Conservation (phyloP, 129 eudicot species). For the Silybum marianum region DNA sequence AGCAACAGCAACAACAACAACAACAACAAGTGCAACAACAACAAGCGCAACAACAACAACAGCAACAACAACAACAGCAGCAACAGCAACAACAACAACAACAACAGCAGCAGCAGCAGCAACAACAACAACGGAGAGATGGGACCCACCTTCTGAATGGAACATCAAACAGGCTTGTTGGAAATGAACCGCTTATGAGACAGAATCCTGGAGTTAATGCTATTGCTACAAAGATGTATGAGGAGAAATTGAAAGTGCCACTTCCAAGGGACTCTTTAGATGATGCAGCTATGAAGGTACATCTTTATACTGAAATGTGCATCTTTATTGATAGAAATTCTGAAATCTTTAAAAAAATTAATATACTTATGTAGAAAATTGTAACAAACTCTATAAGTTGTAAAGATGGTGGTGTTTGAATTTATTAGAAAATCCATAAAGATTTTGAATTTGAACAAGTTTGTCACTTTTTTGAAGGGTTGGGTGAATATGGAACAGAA, state of each 20-base stretch:
- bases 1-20: slow-evolving; percentile 66
- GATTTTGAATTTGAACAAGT: background rate
- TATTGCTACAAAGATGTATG: slow-evolving; percentile 91
- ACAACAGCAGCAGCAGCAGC: slow-evolving; percentile 63
- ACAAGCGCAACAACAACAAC: slow-evolving; percentile 57
- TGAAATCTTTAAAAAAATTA: background rate
- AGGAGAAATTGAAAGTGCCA: slow-evolving; percentile 76
- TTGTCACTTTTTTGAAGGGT: background rate
- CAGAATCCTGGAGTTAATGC: slow-evolving; percentile 89
- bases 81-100: slow-evolving; percentile 67
- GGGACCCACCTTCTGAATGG: slow-evolving; percentile 83
- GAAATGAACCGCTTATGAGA: slow-evolving; percentile 80
- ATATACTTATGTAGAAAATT: background rate
- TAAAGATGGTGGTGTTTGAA: background rate
- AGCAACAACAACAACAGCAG: slow-evolving; percentile 60
- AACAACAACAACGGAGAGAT: slow-evolving; percentile 85
- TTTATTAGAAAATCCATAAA: background rate
- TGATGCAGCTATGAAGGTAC: slow-evolving; percentile 84
- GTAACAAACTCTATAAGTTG: background rate
- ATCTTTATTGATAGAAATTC: background rate
- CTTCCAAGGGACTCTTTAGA: slow-evolving; percentile 63
- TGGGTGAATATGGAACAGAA: background rate
- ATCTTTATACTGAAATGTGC: background rate
- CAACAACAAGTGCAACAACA: slow-evolving; percentile 45
- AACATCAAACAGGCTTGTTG: slow-evolving; percentile 68